Evolutionary conservation across 257 asterid species (phyloP).

Genomic region (Solanum acaule): DNA sequence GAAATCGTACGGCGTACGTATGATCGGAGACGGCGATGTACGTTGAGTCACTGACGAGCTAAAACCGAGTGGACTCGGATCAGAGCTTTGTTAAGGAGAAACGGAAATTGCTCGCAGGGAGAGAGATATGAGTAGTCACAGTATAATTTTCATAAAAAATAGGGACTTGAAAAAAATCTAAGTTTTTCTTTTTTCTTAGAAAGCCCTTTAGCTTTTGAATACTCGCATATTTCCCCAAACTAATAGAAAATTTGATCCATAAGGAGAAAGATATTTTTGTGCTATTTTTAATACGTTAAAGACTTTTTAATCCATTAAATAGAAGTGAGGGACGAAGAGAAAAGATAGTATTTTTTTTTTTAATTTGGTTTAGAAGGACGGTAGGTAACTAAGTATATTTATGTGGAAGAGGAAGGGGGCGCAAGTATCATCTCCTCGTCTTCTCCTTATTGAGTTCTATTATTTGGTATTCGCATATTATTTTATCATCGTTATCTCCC

Average conservation of each 20-base stretch:
- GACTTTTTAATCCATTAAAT: background rate
- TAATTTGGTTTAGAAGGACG: background rate
- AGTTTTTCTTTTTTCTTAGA: background rate
- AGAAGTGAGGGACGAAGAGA: background rate
- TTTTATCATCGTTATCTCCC: background rate
- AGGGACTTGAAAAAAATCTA: background rate
- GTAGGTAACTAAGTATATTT: background rate
- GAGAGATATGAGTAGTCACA: background rate
- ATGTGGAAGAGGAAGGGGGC: background rate
- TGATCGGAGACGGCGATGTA: background rate
- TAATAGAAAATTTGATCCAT: background rate
- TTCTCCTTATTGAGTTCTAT: background rate
- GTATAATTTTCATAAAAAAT: background rate
- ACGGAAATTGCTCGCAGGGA: background rate
- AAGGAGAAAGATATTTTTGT: background rate
- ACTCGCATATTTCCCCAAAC: background rate
- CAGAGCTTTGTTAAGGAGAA: background rate
- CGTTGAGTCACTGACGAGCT: background rate
- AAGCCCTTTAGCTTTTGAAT: background rate
- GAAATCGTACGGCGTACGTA: background rate
- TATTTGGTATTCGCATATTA: background rate
- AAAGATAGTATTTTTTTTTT: background rate
- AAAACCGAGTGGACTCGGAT: background rate
- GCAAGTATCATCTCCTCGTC: background rate
- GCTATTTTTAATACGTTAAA: background rate